These are phyloP conservation scores for Amanita pallidorosea DNA, from an alignment of 768 basidiomycete genomes.

Conservation along the genomic window DNA sequence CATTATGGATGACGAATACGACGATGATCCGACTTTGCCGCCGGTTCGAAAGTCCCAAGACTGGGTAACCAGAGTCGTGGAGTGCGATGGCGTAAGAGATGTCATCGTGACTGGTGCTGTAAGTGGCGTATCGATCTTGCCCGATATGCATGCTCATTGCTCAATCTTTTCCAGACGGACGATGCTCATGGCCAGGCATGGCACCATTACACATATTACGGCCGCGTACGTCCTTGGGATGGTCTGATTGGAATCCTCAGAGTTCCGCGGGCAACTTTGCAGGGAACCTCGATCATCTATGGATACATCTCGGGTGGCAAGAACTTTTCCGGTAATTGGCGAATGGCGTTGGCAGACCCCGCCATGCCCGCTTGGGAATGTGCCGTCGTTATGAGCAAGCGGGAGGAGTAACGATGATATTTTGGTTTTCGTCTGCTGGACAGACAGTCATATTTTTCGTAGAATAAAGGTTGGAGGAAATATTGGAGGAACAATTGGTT, in stretches of 20 bases:
- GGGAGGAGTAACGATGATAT: constrained; percentile 15
- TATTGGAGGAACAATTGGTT: background rate
- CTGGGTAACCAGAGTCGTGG: constrained; percentile 11
- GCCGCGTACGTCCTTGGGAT: constrained; percentile 48
- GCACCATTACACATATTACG: constrained; percentile 36
- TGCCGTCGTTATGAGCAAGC: constrained; percentile 49
- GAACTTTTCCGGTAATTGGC: constrained; percentile 69
- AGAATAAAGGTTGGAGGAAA: background rate
- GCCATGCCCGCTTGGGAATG: constrained; percentile 47
- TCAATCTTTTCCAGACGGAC: constrained; percentile 30
- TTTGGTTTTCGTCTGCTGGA: background rate
- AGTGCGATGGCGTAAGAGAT: constrained; percentile 48
- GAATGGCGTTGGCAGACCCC: constrained; percentile 34
- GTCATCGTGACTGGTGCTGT: constrained; percentile 54
- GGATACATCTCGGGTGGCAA: constrained; percentile 59
- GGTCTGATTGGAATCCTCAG: constrained; percentile 45
- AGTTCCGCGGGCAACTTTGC: constrained; percentile 6
- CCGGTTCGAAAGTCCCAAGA: constrained; percentile 13
- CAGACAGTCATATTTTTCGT: background rate
- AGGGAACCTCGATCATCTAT: constrained; percentile 41
- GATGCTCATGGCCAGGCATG: constrained; percentile 33
- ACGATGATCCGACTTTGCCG: constrained; percentile 4
- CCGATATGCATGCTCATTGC: background rate
- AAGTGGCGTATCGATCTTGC: constrained; percentile 10
- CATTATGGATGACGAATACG: constrained; percentile 15